These are phyloP conservation scores for Annulohypoxylon stygium DNA, from an alignment of 495 filamentous ascomycete genomes.

Conservation along the genomic window DNA sequence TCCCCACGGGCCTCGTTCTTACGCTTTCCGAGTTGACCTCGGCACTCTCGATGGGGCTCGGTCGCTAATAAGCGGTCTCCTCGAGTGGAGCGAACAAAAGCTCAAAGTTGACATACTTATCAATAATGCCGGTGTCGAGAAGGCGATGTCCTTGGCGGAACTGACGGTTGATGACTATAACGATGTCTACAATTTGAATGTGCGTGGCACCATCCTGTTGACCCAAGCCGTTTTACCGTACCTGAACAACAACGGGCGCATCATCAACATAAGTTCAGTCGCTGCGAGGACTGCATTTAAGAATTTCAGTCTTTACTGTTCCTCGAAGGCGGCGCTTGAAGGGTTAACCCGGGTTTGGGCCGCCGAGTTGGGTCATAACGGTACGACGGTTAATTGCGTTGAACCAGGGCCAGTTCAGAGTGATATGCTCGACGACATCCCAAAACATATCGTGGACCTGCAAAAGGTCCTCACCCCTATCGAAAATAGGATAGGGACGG, in stretches of 20 bases:
- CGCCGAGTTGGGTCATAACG: slow-evolving; percentile 71
- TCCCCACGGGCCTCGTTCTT: slow-evolving; percentile 38
- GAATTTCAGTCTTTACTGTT: slow-evolving; percentile 62
- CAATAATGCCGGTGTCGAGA: slow-evolving; percentile 68
- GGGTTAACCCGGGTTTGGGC: slow-evolving; percentile 73
- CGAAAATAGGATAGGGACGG: slow-evolving; percentile 67
- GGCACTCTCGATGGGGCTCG: slow-evolving; percentile 33
- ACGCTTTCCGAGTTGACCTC: slow-evolving; percentile 30
- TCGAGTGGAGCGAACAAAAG: slow-evolving; percentile 29
- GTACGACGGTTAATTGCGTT: slow-evolving; percentile 73
- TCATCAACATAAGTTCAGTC: slow-evolving; percentile 69
- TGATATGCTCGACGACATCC: slow-evolving; percentile 68
- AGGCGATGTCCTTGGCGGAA: slow-evolving; percentile 62
- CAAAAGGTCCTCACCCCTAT: slow-evolving; percentile 64
- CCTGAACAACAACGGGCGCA: slow-evolving; percentile 60
- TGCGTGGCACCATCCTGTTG: slow-evolving; percentile 74
- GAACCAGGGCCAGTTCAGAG: slow-evolving; percentile 74
- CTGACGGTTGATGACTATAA: slow-evolving; percentile 73
- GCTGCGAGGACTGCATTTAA: slow-evolving; percentile 58
- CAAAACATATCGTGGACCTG: slow-evolving; percentile 66
- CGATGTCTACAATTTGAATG: slow-evolving; percentile 65
- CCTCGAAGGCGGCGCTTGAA: slow-evolving; percentile 76
- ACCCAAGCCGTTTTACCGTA: slow-evolving; percentile 68
- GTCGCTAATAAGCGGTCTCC: slow-evolving; percentile 18
- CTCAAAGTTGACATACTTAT: slow-evolving; percentile 73